Percentiles rank a stretch among this genome's conserved stretches.
Conservation (phyloP, 2,329 filamentous ascomycete species). For the Colletotrichum gigasporum region DNA sequence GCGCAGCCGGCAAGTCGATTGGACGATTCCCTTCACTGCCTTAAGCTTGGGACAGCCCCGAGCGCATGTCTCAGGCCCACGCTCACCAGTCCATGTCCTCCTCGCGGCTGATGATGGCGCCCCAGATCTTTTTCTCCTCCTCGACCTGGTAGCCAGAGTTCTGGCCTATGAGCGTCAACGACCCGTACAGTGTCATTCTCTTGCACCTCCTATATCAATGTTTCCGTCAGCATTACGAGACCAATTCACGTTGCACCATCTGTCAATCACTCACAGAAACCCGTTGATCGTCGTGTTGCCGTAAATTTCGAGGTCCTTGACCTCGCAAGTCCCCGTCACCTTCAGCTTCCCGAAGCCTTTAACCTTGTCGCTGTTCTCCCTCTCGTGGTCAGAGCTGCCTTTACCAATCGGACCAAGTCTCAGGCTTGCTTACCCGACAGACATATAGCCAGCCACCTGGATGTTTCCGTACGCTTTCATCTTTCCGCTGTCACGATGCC, state of each 20-base stretch:
- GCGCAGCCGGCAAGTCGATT: background rate
- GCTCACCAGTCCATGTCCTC: conserved; percentile 51
- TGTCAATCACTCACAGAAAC: conserved; percentile 49
- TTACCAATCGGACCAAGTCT: background rate
- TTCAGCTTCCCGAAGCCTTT: conserved; percentile 58
- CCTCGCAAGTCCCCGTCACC: conserved; percentile 52
- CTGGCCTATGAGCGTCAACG: conserved; percentile 55
- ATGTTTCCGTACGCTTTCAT: conserved; percentile 60
- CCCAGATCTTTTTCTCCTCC: conserved; percentile 53
- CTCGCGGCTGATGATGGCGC: conserved; percentile 52
- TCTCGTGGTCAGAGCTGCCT: background rate
- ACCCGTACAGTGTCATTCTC: conserved; percentile 54
- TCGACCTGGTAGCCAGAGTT: conserved; percentile 54
- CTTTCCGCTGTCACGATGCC: conserved; percentile 43
- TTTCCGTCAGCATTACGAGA: conserved; percentile 4
- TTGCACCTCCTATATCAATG: conserved; percentile 47
- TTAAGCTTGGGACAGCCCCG: too few species aligned
- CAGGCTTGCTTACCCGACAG: conserved; percentile 44
- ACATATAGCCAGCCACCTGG: conserved; percentile 48
- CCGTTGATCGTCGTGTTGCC: conserved; percentile 56
- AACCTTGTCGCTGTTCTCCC: conserved; percentile 49
- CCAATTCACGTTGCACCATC: conserved; percentile 12
- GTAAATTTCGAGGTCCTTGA: conserved; percentile 56
- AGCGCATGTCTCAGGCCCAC: background rate
- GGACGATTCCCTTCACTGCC: background rate